Conservation (phyloP, 495 filamentous ascomycete genomes). For the Daldinia vernicosa region DNA sequence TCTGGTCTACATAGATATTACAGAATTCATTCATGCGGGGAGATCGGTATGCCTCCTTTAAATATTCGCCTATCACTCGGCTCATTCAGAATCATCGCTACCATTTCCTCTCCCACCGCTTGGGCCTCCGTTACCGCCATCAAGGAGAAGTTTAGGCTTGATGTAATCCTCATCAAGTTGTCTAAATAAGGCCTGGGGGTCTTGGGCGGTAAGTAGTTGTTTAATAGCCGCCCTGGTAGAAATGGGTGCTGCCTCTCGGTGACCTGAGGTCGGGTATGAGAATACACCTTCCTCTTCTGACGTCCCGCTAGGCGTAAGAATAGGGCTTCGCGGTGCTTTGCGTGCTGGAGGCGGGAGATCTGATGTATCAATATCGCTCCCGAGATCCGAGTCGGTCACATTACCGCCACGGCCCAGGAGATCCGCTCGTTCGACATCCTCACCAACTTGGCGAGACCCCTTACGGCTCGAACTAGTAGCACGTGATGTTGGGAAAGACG, state of each 20-base stretch:
- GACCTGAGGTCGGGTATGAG: constrained; percentile 47
- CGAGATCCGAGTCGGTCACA: constrained; percentile 68
- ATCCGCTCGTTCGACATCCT: constrained; percentile 70
- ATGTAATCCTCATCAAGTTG: constrained; percentile 97
- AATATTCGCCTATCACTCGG: constrained; percentile 13
- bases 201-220: constrained; percentile 73
- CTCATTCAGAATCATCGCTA: constrained; percentile 40
- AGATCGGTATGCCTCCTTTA: constrained; percentile 15
- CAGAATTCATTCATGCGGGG: constrained; percentile 16
- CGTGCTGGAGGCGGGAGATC: constrained; percentile 64
- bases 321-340: constrained; percentile 57
- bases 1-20: constrained; percentile 21
- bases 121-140: constrained; percentile 56
- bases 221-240: constrained; percentile 77
- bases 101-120: constrained; percentile 34
- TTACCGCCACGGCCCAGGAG: constrained; percentile 67
- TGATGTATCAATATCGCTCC: constrained; percentile 72
- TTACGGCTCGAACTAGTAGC: constrained; percentile 61
- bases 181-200: constrained; percentile 89
- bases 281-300: constrained; percentile 47
- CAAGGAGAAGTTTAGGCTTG: constrained; percentile 89
- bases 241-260: constrained; percentile 55
- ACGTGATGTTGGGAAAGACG: constrained; percentile 49
- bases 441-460: constrained; percentile 44
- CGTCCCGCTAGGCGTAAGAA: constrained; percentile 52